Conservation (phyloP, 1,284 basidiomycete species). For the Sparassis latifolia region DNA sequence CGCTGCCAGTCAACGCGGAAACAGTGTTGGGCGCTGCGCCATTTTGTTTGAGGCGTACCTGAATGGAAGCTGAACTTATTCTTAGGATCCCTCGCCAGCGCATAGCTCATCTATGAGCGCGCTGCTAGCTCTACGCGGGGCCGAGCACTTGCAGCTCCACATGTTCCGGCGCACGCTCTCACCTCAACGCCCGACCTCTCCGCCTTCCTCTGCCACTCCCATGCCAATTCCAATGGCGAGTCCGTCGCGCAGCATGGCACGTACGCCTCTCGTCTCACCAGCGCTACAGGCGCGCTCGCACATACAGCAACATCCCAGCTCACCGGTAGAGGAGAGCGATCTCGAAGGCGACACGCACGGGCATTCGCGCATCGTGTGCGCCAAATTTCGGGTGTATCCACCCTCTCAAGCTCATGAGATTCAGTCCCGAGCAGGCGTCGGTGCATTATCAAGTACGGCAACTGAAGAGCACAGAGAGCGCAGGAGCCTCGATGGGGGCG, state of each 20-base stretch:
- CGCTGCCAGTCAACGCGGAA: too few species aligned
- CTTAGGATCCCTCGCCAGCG: conserved; percentile 37
- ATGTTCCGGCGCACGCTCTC: not conserved
- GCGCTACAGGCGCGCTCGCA: not conserved
- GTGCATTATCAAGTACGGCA: not conserved
- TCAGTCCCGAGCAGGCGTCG: not conserved
- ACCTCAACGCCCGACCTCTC: not conserved
- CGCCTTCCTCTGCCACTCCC: conserved; percentile 3
- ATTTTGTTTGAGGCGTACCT: too few species aligned
- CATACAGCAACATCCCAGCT: not conserved
- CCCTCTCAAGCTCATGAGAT: conserved; percentile 4
- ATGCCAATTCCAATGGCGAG: conserved; percentile 1
- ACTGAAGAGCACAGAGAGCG: too few species aligned
- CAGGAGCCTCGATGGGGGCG: not conserved
- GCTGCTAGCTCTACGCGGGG: conserved; percentile 38
- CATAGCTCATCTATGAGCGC: conserved; percentile 36
- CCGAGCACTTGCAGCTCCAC: conserved; percentile 34
- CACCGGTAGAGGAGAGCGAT: not conserved
- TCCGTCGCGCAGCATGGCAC: not conserved
- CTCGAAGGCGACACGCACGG: too few species aligned
- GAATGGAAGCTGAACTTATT: too few species aligned
- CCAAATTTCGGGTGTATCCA: conserved; percentile 6
- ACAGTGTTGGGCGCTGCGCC: too few species aligned
- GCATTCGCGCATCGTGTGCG: conserved; percentile 1
- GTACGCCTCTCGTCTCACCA: not conserved